These are phyloP conservation scores for Pelargonium citronellum DNA, from an alignment of 441 rosid genomes.

Conservation along the genomic window DNA sequence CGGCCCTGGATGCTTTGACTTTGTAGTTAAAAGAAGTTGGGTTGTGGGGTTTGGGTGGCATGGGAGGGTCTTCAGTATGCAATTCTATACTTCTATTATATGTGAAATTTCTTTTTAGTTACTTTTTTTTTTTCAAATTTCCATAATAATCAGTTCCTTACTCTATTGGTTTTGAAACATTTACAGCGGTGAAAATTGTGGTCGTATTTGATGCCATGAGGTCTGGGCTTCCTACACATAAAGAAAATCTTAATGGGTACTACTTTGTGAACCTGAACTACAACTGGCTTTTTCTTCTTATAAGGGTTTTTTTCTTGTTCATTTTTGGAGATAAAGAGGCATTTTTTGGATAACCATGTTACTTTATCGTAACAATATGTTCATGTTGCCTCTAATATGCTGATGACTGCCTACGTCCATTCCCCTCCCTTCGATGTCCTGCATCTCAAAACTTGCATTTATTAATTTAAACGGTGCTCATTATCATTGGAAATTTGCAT, in stretches of 20 bases:
- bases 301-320: not conserved
- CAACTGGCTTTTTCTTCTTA: not conserved
- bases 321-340: not conserved
- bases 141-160: constrained; percentile 12
- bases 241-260: constrained; percentile 71
- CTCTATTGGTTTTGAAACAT: constrained; percentile 21
- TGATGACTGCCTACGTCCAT: too few species aligned
- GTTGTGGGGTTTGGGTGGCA: too few species aligned
- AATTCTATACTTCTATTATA: not conserved
- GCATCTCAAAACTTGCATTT: too few species aligned
- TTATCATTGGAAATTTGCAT: too few species aligned
- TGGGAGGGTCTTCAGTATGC: not conserved
- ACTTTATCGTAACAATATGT: too few species aligned
- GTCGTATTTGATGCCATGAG: constrained; percentile 86
- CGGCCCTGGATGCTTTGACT: too few species aligned
- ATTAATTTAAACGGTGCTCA: too few species aligned
- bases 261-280: constrained; percentile 11
- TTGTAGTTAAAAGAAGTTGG: too few species aligned
- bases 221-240: constrained; percentile 87
- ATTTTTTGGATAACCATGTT: too few species aligned
- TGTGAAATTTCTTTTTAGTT: not conserved
- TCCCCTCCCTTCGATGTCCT: too few species aligned
- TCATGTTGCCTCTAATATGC: too few species aligned
- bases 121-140: not conserved
- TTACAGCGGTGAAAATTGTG: constrained; percentile 81